These are phyloP conservation scores for Citrullus mucosospermus DNA, from an alignment of 306 rosid genomes.

Conservation along the genomic window DNA sequence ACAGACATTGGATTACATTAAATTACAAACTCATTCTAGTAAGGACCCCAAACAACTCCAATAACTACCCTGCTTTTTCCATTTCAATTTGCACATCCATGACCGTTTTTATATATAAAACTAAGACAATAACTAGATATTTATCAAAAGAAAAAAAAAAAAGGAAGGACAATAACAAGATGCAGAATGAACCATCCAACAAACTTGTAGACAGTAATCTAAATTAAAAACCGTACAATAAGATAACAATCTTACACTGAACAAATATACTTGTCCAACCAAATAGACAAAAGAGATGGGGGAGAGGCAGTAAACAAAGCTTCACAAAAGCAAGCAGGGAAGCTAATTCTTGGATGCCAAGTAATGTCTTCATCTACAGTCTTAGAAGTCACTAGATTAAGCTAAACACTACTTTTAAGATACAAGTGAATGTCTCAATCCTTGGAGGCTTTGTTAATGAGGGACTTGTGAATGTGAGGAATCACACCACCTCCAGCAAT, in stretches of 20 bases:
- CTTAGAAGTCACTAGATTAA: not conserved
- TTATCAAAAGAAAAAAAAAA: not conserved
- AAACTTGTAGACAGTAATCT: not conserved
- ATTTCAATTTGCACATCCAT: not conserved
- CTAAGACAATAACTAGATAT: not conserved
- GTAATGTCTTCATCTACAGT: not conserved
- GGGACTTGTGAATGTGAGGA: slow-evolving; percentile 93
- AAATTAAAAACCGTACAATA: not conserved
- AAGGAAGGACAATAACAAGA: not conserved
- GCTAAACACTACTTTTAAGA: not conserved
- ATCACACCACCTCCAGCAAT: slow-evolving; percentile 99
- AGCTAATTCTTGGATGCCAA: not conserved
- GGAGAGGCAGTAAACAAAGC: not conserved
- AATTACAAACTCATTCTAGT: too few species aligned
- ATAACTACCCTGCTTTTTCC: not conserved
- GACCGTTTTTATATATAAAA: not conserved
- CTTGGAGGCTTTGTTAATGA: slow-evolving; percentile 90
- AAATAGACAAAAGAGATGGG: not conserved
- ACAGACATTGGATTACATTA: too few species aligned
- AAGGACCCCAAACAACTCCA: too few species aligned
- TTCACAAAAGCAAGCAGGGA: not conserved
- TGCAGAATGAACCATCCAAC: not conserved
- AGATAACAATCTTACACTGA: not conserved
- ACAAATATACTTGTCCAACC: not conserved
- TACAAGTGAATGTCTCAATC: slow-evolving; percentile 21